Evolutionary conservation across 164 flowering plant genomes (phyloP).

Genomic region (Amborella trichopoda): DNA sequence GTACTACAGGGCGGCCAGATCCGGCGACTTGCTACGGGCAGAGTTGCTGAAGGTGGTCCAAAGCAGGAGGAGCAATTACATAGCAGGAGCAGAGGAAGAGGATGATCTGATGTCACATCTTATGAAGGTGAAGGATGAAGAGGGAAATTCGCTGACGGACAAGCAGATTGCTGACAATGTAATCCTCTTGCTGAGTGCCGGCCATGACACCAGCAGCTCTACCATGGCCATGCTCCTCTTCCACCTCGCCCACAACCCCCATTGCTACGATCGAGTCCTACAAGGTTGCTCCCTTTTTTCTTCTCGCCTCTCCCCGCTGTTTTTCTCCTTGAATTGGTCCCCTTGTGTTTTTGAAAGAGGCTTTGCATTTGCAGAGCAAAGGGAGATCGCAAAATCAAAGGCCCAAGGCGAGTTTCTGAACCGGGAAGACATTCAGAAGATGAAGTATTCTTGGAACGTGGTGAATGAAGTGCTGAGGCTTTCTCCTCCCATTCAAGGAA

Average conservation of each 20-base stretch:
- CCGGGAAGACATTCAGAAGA: constrained; percentile 1
- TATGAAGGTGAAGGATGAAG: constrained; percentile 4
- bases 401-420: background rate
- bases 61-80: constrained; percentile 2
- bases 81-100: background rate
- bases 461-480: constrained; percentile 1
- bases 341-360: too few relatives aligned
- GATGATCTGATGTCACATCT: constrained; percentile 12
- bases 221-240: constrained; percentile 15
- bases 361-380: constrained; percentile 8
- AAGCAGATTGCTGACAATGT: constrained; percentile 11
- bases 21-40: constrained; percentile 4
- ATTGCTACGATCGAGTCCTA: constrained; percentile 9
- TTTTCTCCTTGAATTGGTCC: too few relatives aligned
- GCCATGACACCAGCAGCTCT: constrained; percentile 12
- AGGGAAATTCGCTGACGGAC: constrained; percentile 10
- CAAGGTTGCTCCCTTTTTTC: constrained; percentile 5
- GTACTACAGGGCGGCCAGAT: constrained; percentile 9
- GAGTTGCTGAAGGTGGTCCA: constrained; percentile 9
- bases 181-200: constrained; percentile 11
- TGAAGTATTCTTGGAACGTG: constrained; percentile 4
- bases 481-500: constrained; percentile 1
- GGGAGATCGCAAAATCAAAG: constrained; percentile 1
- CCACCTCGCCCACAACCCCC: constrained; percentile 7
- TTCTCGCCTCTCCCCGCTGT: background rate